Base-by-base conservation (phyloP, 2,329 filamentous ascomycete species). In the Amesomyces nigricolor region DNA sequence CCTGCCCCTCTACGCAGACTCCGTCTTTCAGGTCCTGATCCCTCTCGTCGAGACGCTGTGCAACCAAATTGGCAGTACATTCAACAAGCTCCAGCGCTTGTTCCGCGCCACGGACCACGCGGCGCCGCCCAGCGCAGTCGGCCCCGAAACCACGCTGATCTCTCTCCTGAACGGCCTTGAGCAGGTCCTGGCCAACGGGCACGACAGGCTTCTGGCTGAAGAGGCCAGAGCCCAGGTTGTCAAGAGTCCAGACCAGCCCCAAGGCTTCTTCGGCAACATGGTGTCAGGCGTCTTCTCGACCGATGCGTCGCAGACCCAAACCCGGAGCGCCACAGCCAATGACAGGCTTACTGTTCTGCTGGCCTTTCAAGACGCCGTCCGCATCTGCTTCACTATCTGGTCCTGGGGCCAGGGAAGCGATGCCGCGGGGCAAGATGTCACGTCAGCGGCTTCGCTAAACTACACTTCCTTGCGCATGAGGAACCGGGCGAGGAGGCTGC, bases 341-440 rank as follows among this genome's bases (percentile, higher is more conserved):
- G 92, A 94, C 64, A 83, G 92, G 45, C 78, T 99, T 19, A 97
- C 94, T 0, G 92, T 99, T 17, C 78, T 96, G 43, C 78, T 99
- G n/a, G 95, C 91, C 10, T 96, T 99, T 68, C 92, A 97, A 70
- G 95, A 99, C 68, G 90, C 91, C 1, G 89, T 97, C 56, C 84
- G 90, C 22, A 88, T 95, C 48, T 96, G 91, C 70, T 95, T 95
- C 68, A 83, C 79, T 11, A 96, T 99, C 51, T 99, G 95, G 94
- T 88, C 89, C 0, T 99, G 94, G 92, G 89, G 88, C 5, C 82
- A 86, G 66, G 80, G 80, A 2, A 75, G 75, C 29, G 84, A 86
- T 64, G 73, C 78, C 16, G 70, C 69, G 7, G 71, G 74, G 19
- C 82, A 87, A 53, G 88, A 95, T 66, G 67, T 75, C 1, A 78